Evolutionary conservation across 1,284 basidiomycete species (phyloP).

Genomic region (Cutaneotrichosporon mucoides): DNA sequence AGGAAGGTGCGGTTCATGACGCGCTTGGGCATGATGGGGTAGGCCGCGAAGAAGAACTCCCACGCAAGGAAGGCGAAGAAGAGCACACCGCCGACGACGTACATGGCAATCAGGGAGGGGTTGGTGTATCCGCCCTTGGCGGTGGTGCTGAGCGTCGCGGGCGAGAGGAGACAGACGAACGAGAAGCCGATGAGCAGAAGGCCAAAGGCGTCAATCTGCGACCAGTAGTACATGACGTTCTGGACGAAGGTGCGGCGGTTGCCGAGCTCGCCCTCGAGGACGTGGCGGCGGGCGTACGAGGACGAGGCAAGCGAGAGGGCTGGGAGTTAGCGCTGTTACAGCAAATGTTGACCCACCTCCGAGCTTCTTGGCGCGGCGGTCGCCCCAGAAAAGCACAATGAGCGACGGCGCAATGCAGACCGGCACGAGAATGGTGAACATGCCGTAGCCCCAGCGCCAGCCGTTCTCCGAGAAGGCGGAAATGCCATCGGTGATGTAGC

Average conservation of each 20-base stretch:
- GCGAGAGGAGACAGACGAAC: constrained; percentile 46
- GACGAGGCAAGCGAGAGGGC: constrained; percentile 35
- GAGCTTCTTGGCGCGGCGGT: constrained; percentile 40
- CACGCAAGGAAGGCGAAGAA: constrained; percentile 45
- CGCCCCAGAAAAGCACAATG: constrained; percentile 45
- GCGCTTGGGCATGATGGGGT: constrained; percentile 48
- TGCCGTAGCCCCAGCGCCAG: constrained; percentile 65
- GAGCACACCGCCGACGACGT: constrained; percentile 45
- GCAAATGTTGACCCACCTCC: constrained; percentile 13
- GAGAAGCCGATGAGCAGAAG: constrained; percentile 46
- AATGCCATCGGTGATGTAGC: constrained; percentile 59
- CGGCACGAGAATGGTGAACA: constrained; percentile 49
- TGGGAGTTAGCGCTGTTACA: no score
- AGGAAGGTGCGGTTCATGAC: constrained; percentile 49
- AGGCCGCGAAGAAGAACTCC: constrained; percentile 44
- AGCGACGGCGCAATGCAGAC: constrained; percentile 53
- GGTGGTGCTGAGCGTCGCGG: constrained; percentile 40
- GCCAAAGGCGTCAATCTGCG: constrained; percentile 46
- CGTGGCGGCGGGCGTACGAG: constrained; percentile 23
- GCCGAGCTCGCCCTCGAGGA: constrained; percentile 5
- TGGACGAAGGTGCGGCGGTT: constrained; percentile 11
- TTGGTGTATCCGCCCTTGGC: constrained; percentile 44
- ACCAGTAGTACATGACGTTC: constrained; percentile 28
- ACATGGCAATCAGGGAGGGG: constrained; percentile 51
- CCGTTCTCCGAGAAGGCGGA: constrained; percentile 47